phyloP scores from a whole-genome alignment of 2,329 filamentous ascomycete genomes.

The Basipetospora chlamydospora region DNA sequence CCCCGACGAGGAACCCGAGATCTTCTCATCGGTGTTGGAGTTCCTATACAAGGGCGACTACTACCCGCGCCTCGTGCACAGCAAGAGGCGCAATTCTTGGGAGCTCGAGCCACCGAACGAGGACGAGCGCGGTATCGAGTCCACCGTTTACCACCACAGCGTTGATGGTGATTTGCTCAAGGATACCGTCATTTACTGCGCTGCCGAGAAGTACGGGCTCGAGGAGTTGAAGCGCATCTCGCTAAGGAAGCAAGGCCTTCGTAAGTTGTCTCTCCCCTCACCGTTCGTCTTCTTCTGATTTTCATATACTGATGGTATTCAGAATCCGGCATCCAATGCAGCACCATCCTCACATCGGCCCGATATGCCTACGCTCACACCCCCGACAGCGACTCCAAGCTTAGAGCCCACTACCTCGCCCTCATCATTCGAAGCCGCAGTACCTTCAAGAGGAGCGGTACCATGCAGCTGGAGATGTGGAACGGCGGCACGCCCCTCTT shows the following conservation, averaged over 20 bases:
- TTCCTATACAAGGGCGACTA: slow-evolving; percentile 97
- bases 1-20: slow-evolving; percentile 68
- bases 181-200: slow-evolving; percentile 90
- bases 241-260: slow-evolving; percentile 86
- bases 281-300: neutral
- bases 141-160: slow-evolving; percentile 64
- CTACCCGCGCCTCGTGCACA: slow-evolving; percentile 75
- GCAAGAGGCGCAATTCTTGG: slow-evolving; percentile 77
- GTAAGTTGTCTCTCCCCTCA: neutral
- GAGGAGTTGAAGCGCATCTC: slow-evolving; percentile 84
- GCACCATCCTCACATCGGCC: slow-evolving; percentile 78
- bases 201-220: slow-evolving; percentile 78
- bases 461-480: slow-evolving; percentile 98
- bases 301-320: neutral
- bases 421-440: slow-evolving; percentile 94
- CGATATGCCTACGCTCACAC: slow-evolving; percentile 95
- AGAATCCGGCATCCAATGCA: slow-evolving; percentile 77
- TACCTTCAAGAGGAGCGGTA: slow-evolving; percentile 96
- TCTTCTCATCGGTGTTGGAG: slow-evolving; percentile 87
- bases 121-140: slow-evolving; percentile 27
- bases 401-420: slow-evolving; percentile 93
- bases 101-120: slow-evolving; percentile 49
- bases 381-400: slow-evolving; percentile 77
- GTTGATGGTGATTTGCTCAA: slow-evolving; percentile 66
- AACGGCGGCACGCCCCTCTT: slow-evolving; percentile 79